Evolutionary conservation across 2,329 filamentous ascomycete species (phyloP).

Genomic region (Cercospora sp.): DNA sequence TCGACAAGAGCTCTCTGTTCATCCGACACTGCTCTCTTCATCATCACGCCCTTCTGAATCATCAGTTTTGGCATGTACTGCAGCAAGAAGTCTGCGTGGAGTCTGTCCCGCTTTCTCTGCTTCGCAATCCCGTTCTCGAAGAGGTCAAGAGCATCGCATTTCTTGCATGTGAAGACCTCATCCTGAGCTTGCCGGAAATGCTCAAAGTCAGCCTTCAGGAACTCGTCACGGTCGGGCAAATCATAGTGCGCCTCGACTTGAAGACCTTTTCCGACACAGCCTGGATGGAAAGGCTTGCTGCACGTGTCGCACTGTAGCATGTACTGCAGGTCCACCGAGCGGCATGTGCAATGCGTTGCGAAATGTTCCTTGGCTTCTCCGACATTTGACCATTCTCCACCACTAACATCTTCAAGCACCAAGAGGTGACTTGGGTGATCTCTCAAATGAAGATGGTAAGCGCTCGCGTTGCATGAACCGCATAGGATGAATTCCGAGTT

Average conservation of each 20-base stretch:
- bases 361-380: neutral
- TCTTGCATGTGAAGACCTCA: neutral
- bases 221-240: neutral
- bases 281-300: conserved; percentile 14
- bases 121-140: neutral
- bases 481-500: neutral
- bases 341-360: conserved; percentile 17
- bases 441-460: conserved; percentile 1
- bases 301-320: conserved; percentile 22
- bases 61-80: conserved; percentile 5
- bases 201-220: conserved; percentile 5
- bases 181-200: neutral
- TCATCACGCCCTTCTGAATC: neutral
- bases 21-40: neutral
- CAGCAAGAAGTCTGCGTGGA: conserved; percentile 7
- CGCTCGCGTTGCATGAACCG: neutral
- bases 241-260: conserved; percentile 4
- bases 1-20: neutral
- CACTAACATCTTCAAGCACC: neutral
- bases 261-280: conserved; percentile 19
- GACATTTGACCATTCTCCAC: neutral
- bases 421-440: neutral
- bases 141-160: neutral
- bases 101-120: neutral
- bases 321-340: neutral